Conservation (phyloP, 768 basidiomycete species). For the Scleroderma bovista region DNA sequence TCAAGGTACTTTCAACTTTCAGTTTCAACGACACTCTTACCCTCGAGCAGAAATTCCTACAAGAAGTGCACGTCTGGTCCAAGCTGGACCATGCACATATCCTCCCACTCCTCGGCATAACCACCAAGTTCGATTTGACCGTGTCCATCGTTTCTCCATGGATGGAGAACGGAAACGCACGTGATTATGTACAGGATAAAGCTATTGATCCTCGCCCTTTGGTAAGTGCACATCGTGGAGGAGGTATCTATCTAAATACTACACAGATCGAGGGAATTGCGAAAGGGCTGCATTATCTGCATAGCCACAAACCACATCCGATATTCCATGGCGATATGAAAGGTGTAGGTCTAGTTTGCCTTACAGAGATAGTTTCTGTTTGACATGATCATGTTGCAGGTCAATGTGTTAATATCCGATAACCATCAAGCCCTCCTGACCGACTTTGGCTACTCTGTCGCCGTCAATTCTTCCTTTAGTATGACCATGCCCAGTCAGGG, state of each 20-base stretch:
- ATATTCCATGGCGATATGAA: slow-evolving; percentile 18
- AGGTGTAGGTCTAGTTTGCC: neutral
- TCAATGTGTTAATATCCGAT: neutral
- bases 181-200: neutral
- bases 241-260: too few species aligned
- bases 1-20: neutral
- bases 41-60: neutral
- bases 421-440: neutral
- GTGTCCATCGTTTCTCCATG: neutral
- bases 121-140: neutral
- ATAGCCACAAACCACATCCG: slow-evolving; percentile 21
- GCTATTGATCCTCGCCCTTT: neutral
- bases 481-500: neutral
- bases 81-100: neutral
- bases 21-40: neutral
- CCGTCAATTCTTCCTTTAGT: neutral
- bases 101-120: neutral
- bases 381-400: neutral
- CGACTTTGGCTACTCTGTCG: neutral
- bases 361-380: neutral
- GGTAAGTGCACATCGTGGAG: neutral
- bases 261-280: slow-evolving; percentile 32
- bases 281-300: slow-evolving; percentile 32
- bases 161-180: neutral
- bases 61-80: neutral